Percentiles rank a stretch among this genome's conserved stretches.
Conservation (phyloP, 176 grass and related monocot species). For the Paspalum vaginatum region DNA sequence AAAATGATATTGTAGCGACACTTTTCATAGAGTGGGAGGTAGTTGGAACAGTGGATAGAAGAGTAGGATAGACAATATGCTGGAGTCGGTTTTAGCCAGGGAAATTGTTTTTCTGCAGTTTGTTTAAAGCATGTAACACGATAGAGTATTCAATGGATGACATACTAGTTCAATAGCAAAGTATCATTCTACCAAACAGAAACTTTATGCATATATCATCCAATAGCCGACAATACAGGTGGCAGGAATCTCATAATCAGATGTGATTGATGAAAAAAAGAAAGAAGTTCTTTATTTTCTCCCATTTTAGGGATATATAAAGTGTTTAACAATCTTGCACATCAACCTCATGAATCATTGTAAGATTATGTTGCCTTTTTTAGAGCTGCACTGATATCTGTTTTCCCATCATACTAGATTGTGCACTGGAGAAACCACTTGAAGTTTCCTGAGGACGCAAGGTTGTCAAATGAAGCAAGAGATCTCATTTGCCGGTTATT, state of each 20-base stretch:
- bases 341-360: conserved; percentile 5
- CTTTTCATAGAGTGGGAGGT: too few relatives aligned
- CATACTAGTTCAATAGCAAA: not conserved
- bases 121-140: not conserved
- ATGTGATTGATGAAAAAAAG: not conserved
- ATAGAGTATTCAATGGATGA: not conserved
- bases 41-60: too few relatives aligned
- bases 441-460: conserved; percentile 96
- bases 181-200: not conserved
- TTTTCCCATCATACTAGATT: conserved; percentile 58
- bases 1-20: too few relatives aligned
- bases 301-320: not conserved
- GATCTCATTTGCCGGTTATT: conserved; percentile 93
- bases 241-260: not conserved
- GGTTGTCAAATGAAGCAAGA: conserved; percentile 80
- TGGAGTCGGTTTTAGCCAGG: too few relatives aligned
- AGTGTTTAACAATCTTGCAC: not conserved
- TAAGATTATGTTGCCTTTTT: conserved; percentile 21
- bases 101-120: not conserved
- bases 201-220: not conserved
- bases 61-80: too few relatives aligned
- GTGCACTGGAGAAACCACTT: conserved; percentile 99
- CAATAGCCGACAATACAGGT: not conserved
- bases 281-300: not conserved
- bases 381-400: conserved; percentile 18